phyloP scores from a whole-genome alignment of 192 early-diverging fungal species.

The Coemansia sp. region DNA sequence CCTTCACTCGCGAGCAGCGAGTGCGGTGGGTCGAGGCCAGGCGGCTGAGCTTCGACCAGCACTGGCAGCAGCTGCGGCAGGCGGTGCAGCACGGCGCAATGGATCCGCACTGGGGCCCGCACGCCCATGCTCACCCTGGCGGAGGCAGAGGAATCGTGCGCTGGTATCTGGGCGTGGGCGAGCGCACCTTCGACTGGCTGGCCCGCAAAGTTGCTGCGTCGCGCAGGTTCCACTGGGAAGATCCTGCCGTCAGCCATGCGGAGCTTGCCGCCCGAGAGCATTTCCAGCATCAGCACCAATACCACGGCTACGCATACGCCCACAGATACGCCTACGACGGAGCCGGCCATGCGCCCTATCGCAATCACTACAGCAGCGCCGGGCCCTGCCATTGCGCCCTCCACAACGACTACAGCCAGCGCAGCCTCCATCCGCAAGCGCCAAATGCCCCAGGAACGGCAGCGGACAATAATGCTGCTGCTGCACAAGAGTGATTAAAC shows the following conservation, averaged over 20 bases:
- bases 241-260: neutral
- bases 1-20: constrained; percentile 10
- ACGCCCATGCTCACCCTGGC: no score
- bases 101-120: neutral
- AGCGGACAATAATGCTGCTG: no score
- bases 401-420: neutral
- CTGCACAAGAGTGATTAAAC: neutral
- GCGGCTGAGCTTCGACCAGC: constrained; percentile 1
- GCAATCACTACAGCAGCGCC: neutral
- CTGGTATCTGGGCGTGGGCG: constrained; percentile 45
- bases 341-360: neutral
- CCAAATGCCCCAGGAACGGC: neutral
- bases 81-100: neutral
- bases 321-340: no score
- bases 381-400: neutral
- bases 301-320: no score
- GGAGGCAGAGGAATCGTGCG: neutral
- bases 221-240: constrained; percentile 22
- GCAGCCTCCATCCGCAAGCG: neutral
- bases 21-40: constrained; percentile 11
- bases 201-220: constrained; percentile 23
- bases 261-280: neutral
- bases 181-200: constrained; percentile 49
- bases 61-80: neutral
- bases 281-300: neutral